Base-by-base conservation (phyloP, 2,329 filamentous ascomycete genomes). In the Sporothrix protearum region DNA sequence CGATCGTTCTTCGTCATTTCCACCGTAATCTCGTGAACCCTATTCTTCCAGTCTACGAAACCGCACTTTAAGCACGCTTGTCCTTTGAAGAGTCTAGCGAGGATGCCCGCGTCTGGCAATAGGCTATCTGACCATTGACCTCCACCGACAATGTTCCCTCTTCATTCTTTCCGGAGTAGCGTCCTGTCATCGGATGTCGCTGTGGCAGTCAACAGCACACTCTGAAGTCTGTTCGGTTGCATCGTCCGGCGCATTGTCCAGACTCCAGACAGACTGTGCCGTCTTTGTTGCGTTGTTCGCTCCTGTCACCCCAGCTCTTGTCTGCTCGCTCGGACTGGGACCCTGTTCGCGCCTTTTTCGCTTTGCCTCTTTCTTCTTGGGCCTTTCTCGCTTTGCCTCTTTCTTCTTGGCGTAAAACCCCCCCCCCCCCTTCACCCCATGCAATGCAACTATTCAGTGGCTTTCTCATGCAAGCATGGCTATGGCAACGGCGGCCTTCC, bases 1-100 rank as follows among this genome's bases (percentile, higher is more conserved):
- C 45, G 36, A 12, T 19, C n/a, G 51, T 47, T 22, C 68, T 68
- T 68, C 66, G 49, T 68, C 47, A 68, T 68, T 68, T 68, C 66
- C 66, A 68, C 49, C 49, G 66, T 33, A 68, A 68, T 57, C 67
- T 69, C 51, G 51, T 69, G 51, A 30, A 45, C 45, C n/a, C 7
- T 12, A 9, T 3, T 1, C n/a, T 16, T 14, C 9, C 14, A 16
- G 36, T 25, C 36, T 12, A 63, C 59, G 59, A 63, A 63, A 63
- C 45, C 45, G 68, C 36, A 42, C 2, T 4, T 61, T 42, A 14
- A 63, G 42, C 42, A 61, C 25, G 53, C 55, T 69, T 63, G 55
- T 70, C 25, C 33, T 59, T 28, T n/a, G 39, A 22, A 14, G 68
- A 33, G 39, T 47, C 28, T 63, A 70, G 68, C 28, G 28, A 63